Evolutionary conservation across 1,284 basidiomycete genomes (phyloP), one percentile per base, ranked within the genome.

Genomic region (Rhodotorula sp.): DNA sequence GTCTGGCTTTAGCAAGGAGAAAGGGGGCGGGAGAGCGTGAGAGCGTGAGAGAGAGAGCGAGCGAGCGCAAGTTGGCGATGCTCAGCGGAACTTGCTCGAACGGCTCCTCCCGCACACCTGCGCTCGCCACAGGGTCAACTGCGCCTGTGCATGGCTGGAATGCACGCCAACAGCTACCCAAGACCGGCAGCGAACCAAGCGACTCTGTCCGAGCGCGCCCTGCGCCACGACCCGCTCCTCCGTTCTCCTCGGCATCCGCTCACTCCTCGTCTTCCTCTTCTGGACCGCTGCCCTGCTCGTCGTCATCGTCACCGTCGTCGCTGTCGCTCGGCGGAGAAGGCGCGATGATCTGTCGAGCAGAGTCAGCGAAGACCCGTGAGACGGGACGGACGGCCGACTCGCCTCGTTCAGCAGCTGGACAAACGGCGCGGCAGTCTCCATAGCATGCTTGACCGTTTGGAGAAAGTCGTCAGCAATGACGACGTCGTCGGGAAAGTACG

Each of bases 191-290:
- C 40, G 40, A 44, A 44, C 40, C 40, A 44, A 44, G 40, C 40
- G 40, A 18, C 40, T 18, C 40, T 13, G 40, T 11, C 37, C 26
- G n/a, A 18, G 37, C 28, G 50, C 20, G 26, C n/a, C 11, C 18
- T 6, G 31, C 51, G 20, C 30, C 47, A 59, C 48, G 34, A 34
- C 34, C 34, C 46, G 46, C 4, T 22, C 44, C 20, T 57, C 47
- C 5, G 11, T 47, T 47, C 37, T 51, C 54, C 26, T 55, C 59
- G 7, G 48, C 34, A 18, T 31, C 55, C 20, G 54, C 63, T 28
- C 47, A 55, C n/a, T 48, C 59, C 2, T 40, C 65, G 30, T 88
- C 86, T 72, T 85, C 83, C 52, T 83, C 78, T 48, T 81, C 78
- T 47, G 80, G 62, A 53, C 80, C 74, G 15, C 67, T 70, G 3